Conservation (phyloP, 768 basidiomycete genomes). For the Tremella yokohamensis region DNA sequence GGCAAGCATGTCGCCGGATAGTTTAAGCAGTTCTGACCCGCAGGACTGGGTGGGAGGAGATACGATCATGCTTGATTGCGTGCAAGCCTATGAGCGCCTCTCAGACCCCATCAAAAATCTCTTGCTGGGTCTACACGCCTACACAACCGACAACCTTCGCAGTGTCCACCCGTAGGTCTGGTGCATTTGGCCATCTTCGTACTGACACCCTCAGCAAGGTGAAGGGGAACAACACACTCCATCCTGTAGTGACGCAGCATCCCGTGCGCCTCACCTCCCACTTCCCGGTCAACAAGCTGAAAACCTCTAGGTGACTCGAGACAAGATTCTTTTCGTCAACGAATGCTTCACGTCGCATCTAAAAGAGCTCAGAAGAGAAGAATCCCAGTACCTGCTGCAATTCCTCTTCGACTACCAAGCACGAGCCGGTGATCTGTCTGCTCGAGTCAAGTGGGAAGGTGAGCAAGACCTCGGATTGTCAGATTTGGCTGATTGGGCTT, state of each 20-base stretch:
- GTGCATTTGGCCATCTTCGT: too few species aligned
- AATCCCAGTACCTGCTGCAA: not conserved
- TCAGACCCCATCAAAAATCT: constrained; percentile 6
- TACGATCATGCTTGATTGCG: constrained; percentile 9
- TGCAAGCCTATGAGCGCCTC: constrained; percentile 11
- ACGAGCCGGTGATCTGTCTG: not conserved
- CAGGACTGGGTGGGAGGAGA: constrained; percentile 18
- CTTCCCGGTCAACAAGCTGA: too few species aligned
- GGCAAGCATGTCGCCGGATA: not conserved
- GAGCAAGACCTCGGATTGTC: too few species aligned
- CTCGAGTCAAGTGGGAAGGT: constrained; percentile 4
- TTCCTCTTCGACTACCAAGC: not conserved
- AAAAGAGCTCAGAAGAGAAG: not conserved
- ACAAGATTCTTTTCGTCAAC: constrained; percentile 15
- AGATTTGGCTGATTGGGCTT: not conserved
- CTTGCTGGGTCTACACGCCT: constrained; percentile 9
- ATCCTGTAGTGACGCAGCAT: constrained; percentile 16
- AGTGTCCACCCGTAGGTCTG: too few species aligned
- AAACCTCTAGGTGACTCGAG: constrained; percentile 8
- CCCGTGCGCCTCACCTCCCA: too few species aligned
- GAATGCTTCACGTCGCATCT: constrained; percentile 2
- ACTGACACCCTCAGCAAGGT: too few species aligned
- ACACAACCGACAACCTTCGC: too few species aligned
- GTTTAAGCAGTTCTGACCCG: not conserved
- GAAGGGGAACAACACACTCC: constrained; percentile 8